Evolutionary conservation across 768 basidiomycete species (phyloP).

Genomic region (Cubamyces lactineus): DNA sequence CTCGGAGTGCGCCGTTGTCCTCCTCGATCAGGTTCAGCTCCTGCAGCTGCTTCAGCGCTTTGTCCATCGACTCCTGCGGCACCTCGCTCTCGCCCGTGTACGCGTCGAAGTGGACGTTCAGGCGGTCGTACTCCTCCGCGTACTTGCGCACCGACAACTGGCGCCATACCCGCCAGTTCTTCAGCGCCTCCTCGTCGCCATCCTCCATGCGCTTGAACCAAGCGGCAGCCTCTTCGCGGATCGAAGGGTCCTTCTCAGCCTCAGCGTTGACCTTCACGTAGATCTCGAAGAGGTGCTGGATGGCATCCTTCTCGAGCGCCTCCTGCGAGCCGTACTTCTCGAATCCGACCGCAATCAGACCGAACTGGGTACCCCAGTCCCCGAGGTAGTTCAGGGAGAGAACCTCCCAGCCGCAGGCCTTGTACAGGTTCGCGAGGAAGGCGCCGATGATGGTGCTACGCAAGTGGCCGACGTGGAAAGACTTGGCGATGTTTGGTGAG

Average conservation of each 20-base stretch:
- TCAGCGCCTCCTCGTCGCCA: conserved; percentile 81
- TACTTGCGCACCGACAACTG: conserved; percentile 90
- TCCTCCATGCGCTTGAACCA: conserved; percentile 98
- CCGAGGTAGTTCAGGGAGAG: conserved; percentile 91
- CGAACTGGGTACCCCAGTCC: conserved; percentile 98
- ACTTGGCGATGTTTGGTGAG: conserved; percentile 96
- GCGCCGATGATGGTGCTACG: conserved; percentile 99
- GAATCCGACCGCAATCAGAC: conserved; percentile 88
- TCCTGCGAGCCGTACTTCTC: conserved; percentile 89
- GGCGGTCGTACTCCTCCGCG: conserved; percentile 79
- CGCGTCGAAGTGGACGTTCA: conserved; percentile 91
- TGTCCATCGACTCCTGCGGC: conserved; percentile 70
- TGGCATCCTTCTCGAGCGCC: conserved; percentile 82
- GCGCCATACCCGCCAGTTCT: conserved; percentile 93
- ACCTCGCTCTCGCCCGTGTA: conserved; percentile 92
- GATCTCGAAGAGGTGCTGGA: conserved; percentile 92
- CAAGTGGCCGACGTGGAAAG: conserved; percentile 96
- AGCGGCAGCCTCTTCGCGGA: conserved; percentile 74
- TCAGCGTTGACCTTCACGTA: conserved; percentile 95
- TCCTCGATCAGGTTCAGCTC: conserved; percentile 78
- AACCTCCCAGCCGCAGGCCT: conserved; percentile 93
- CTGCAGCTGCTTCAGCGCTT: conserved; percentile 67
- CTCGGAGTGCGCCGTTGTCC: conserved; percentile 78
- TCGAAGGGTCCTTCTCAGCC: conserved; percentile 67
- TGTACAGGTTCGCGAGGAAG: conserved; percentile 89